These are phyloP conservation scores for Vaccinium darrowii DNA, from an alignment of 148 eudicot genomes.

Conservation along the genomic window DNA sequence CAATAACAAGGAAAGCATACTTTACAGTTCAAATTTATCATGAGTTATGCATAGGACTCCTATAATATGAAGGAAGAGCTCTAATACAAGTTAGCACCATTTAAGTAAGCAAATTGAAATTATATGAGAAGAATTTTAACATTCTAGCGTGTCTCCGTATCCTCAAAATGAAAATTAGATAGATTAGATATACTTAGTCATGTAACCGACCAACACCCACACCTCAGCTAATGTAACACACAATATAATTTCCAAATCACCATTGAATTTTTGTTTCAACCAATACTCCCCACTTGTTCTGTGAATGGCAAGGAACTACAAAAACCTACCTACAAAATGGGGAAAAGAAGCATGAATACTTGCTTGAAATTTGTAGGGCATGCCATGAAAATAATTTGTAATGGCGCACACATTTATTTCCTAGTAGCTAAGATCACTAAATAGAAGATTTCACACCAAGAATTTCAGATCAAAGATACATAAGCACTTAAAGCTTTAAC, in stretches of 20 bases:
- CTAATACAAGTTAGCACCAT: neutral
- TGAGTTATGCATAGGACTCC: neutral
- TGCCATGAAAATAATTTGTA: neutral
- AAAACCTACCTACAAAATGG: neutral
- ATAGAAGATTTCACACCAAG: neutral
- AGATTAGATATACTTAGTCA: neutral
- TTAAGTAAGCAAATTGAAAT: neutral
- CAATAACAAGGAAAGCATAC: neutral
- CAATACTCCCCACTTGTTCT: neutral
- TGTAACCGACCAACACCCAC: neutral
- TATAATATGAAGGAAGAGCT: neutral
- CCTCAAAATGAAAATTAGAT: neutral
- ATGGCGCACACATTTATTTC: neutral
- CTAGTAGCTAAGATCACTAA: neutral
- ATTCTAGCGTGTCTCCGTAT: neutral
- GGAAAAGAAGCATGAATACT: neutral
- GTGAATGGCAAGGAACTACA: neutral
- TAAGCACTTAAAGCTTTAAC: neutral
- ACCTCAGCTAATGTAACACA: neutral
- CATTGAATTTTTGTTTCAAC: neutral
- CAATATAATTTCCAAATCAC: neutral
- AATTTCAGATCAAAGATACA: neutral
- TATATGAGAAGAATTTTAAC: too few relatives aligned
- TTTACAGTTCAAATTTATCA: too few relatives aligned
- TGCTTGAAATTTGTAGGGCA: neutral